Evolutionary conservation across 1,284 basidiomycete genomes (phyloP).

Genomic region (Mycena sp.): DNA sequence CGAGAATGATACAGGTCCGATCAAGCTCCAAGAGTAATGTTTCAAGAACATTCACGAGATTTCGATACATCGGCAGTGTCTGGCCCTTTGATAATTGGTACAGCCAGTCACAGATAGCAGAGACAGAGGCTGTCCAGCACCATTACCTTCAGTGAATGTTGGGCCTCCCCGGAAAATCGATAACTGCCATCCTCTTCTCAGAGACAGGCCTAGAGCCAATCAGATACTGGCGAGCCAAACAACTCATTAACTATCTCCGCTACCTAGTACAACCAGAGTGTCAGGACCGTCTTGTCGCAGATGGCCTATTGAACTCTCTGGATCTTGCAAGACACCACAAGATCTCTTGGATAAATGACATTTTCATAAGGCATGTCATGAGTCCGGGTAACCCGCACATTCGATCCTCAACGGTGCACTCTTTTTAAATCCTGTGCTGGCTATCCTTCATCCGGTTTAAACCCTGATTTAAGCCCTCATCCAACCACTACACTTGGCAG

Average conservation of each 20-base stretch:
- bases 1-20: constrained; percentile 42
- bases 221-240: not conserved
- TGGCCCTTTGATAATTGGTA: not conserved
- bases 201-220: constrained; percentile 5
- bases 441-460: too few species aligned
- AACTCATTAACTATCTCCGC: not conserved
- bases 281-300: not conserved
- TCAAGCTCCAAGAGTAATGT: not conserved
- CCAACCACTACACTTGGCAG: too few species aligned
- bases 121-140: constrained; percentile 25
- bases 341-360: not conserved
- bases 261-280: not conserved
- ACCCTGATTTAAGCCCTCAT: too few species aligned
- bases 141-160: not conserved
- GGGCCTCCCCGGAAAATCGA: not conserved
- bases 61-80: not conserved
- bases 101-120: constrained; percentile 1
- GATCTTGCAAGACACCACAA: not conserved
- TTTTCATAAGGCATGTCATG: too few species aligned
- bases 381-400: too few species aligned
- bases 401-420: too few species aligned
- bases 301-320: not conserved
- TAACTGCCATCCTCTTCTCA: not conserved
- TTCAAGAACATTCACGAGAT: not conserved
- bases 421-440: too few species aligned